These are phyloP conservation scores for Hymenoscyphus infarciens DNA, from an alignment of 2,329 filamentous ascomycete genomes.

Conservation along the genomic window DNA sequence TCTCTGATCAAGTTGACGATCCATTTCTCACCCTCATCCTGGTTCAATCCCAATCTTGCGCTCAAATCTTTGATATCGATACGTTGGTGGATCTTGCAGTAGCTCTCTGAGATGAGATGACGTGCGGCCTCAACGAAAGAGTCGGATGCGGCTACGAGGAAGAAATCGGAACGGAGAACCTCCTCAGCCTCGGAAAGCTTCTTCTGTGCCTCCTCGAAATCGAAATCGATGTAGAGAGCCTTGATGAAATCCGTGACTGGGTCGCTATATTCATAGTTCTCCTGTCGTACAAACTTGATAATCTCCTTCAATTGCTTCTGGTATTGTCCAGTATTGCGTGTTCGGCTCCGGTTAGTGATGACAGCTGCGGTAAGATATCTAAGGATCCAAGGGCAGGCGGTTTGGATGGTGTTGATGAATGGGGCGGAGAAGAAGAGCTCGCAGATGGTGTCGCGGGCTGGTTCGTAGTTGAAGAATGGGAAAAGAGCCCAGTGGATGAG, in stretches of 20 bases:
- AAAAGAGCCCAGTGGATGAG: slow-evolving; percentile 98
- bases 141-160: slow-evolving; percentile 80
- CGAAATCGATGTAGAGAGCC: slow-evolving; percentile 91
- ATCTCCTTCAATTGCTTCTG: slow-evolving; percentile 99
- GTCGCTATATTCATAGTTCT: slow-evolving; percentile 95
- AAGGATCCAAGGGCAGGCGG: slow-evolving; percentile 92
- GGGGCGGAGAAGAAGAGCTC: slow-evolving; percentile 96
- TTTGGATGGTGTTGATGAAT: slow-evolving; percentile 99
- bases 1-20: slow-evolving; percentile 99
- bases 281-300: slow-evolving; percentile 90
- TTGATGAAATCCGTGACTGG: slow-evolving; percentile 95
- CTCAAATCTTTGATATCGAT: slow-evolving; percentile 98
- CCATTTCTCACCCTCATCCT: slow-evolving; percentile 99
- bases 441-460: slow-evolving; percentile 82
- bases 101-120: slow-evolving; percentile 96
- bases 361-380: slow-evolving; percentile 92
- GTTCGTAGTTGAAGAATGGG: slow-evolving; percentile 97
- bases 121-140: slow-evolving; percentile 89
- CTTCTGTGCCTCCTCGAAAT: slow-evolving; percentile 94
- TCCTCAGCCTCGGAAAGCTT: slow-evolving; percentile 84
- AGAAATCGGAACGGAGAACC: slow-evolving; percentile 91
- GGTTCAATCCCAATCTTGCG: slow-evolving; percentile 81
- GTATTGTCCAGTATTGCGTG: slow-evolving; percentile 77
- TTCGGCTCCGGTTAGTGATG: slow-evolving; percentile 83
- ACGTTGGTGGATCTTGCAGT: slow-evolving; percentile 99